These are phyloP conservation scores for Macrocystidia cucumis DNA, from an alignment of 1,284 basidiomycete genomes.

Conservation along the genomic window DNA sequence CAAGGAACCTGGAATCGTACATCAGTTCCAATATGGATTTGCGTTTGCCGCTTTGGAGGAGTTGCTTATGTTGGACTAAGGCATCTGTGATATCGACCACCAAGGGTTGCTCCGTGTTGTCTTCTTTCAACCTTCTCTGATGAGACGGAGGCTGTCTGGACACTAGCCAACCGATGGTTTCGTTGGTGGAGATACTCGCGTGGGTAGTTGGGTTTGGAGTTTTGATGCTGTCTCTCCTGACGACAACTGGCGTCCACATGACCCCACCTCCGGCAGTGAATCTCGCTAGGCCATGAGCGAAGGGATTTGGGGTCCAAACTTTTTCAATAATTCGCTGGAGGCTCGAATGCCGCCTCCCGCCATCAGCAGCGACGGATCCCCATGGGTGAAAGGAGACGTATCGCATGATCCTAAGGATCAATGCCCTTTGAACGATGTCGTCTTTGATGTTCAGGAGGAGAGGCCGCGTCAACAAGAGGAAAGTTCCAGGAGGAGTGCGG, in stretches of 20 bases:
- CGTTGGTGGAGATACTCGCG: constrained; percentile 10
- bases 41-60: constrained; percentile 12
- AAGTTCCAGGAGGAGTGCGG: constrained; percentile 18
- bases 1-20: constrained; percentile 52
- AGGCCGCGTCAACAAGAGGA: constrained; percentile 13
- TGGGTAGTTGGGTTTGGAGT: constrained; percentile 11
- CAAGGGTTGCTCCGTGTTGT: constrained; percentile 13
- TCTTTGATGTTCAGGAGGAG: constrained; percentile 29
- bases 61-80: constrained; percentile 16
- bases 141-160: constrained; percentile 22
- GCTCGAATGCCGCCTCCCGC: constrained; percentile 35
- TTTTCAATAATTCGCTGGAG: constrained; percentile 36
- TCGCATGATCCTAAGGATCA: constrained; percentile 58
- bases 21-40: constrained; percentile 28
- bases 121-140: constrained; percentile 9
- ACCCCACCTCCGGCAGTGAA: constrained; percentile 54
- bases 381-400: constrained; percentile 66
- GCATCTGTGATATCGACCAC: constrained; percentile 27
- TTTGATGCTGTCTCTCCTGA: constrained; percentile 18
- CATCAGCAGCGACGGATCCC: constrained; percentile 60
- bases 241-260: constrained; percentile 47
- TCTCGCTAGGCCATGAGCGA: constrained; percentile 12
- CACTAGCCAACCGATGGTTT: constrained; percentile 27
- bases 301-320: constrained; percentile 32
- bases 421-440: constrained; percentile 28